Base-by-base conservation (phyloP, 148 eudicot genomes). In the Rhododendron mucronatum region DNA sequence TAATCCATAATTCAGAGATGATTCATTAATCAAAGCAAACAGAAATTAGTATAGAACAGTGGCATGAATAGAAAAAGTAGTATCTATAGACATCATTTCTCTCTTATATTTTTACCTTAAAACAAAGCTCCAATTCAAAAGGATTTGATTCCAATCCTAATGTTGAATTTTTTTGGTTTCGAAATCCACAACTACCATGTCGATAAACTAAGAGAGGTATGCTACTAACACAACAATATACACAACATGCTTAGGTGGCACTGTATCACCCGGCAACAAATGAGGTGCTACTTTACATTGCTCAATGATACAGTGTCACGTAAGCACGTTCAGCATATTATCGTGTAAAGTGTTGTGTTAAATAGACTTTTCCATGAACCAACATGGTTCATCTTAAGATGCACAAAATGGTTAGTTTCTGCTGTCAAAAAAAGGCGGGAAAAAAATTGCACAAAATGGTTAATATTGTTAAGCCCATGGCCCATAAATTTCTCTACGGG, bases 11-110 rank as follows among this genome's bases (percentile, higher is more conserved):
- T 57, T 57, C 21, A 57, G 5, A 57, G 63, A 20, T 57, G 63
- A 57, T 57, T 16, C 61, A 15, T 57, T 57, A 33, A 33, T 2
- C 8, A 69, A 28, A 69, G 0, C 13, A 69, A 13, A 51, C 0
- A 28, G 37, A 2, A 69, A 13, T 80, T 11, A 80, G 5, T 6
- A 75, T 75, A 0, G 88, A 91, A 92, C 90, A 93, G 91, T 91
- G 89, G 77, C 93, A 93, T 91, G 92, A 59, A 20, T 16, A 59
- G n/a, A 59, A 59, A 59, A 41, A 7, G 7, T 2, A 41, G 45
- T 41, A 41, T 41, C 45, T 41, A 41, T 41, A 6, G 45, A 41
- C 45, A 41, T 41, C 1, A 41, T 41, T 41, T 41, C 45, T 41
- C 45, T 47, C 50, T 47, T 9, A 9, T 47, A n/a, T n/a, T n/a